Evolutionary conservation across 345 rosid genomes (phyloP).

Genomic region (Salix purpurea): DNA sequence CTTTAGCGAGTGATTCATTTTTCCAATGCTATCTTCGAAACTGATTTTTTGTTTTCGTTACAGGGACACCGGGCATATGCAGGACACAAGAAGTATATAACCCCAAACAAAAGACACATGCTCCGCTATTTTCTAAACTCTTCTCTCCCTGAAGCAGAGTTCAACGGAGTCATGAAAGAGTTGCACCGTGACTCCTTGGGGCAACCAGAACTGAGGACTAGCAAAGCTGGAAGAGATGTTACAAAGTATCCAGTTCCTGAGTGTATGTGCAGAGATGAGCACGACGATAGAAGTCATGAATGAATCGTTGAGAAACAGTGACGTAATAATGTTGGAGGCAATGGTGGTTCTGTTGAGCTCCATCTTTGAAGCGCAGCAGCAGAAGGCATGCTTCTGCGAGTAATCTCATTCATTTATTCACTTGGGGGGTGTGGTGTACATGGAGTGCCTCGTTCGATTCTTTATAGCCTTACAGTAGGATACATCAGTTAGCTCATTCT

Average conservation of each 20-base stretch:
- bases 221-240: slow-evolving; percentile 73
- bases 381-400: slow-evolving; percentile 2
- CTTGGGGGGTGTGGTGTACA: slow-evolving; percentile 2
- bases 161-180: slow-evolving; percentile 57
- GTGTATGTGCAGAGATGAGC: slow-evolving; percentile 65
- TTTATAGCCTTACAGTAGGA: slow-evolving; percentile 1
- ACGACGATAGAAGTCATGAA: slow-evolving; percentile 5
- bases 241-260: slow-evolving; percentile 85
- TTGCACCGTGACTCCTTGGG: slow-evolving; percentile 77
- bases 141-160: slow-evolving; percentile 64
- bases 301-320: slow-evolving; percentile 13
- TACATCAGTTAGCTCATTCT: slow-evolving; percentile 3
- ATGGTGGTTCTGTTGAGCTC: slow-evolving; percentile 15
- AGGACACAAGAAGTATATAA: slow-evolving; percentile 83
- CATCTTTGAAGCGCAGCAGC: not conserved
- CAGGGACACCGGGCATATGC: slow-evolving; percentile 87
- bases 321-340: slow-evolving; percentile 1
- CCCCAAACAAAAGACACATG: slow-evolving; percentile 93
- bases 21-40: not conserved
- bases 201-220: slow-evolving; percentile 72
- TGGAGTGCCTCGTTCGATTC: slow-evolving; percentile 23
- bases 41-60: slow-evolving; percentile 14
- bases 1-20: not conserved
- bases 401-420: slow-evolving; percentile 4
- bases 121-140: slow-evolving; percentile 70